Base-by-base conservation (phyloP, 2,329 filamentous ascomycete genomes). In the Ophiocordyceps sinensis region DNA sequence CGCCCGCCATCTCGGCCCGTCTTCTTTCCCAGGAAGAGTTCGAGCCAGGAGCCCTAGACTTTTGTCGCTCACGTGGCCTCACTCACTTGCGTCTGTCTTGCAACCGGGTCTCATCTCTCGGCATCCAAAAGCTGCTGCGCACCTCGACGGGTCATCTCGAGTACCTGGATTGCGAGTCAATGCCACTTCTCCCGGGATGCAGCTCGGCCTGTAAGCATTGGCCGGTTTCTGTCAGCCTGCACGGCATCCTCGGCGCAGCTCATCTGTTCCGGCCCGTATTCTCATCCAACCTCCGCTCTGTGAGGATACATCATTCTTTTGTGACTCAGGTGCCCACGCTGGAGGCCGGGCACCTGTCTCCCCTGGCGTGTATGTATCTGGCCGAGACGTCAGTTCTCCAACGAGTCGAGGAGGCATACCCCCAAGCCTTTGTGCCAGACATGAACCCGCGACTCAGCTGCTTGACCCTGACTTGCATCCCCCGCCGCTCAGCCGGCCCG, bases 231-330 rank as follows among this genome's bases (percentile, higher is more conserved):
- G 43, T 61, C 3, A 58, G 44, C 15, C 43, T 75, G 3, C 49
- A 53, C 26, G 73, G 71, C 14, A 53, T 70, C 8, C 47, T 70
- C 10, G 66, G 67, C 8, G 57, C 59, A 5, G 57, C 65, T 1
- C 62, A 74, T 47, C 47, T 70, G 9, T 67, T 75, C 41, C 64
- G 73, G 0, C 72, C 73, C 0, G 65, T 70, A 0, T 57, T 71
- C 39, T 72, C 70, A 1, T 66, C 69, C 1, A 73, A 73, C 45
- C 58, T 79, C 5, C 66, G 68, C 28, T 59, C 59, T 1, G 55
- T 79, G 2, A 66, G 69, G 12, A 58, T 77, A 6, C 76, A 80
- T 40, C 76, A 80, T 51, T 79, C 75, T 0, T 47, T 78, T 2
- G 65, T 79, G 6, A 80, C 76, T 0, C 64, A 67, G 34, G 61